Conservation (phyloP, 2,329 filamentous ascomycete genomes). For the Coniochaeta hoffmannii region DNA sequence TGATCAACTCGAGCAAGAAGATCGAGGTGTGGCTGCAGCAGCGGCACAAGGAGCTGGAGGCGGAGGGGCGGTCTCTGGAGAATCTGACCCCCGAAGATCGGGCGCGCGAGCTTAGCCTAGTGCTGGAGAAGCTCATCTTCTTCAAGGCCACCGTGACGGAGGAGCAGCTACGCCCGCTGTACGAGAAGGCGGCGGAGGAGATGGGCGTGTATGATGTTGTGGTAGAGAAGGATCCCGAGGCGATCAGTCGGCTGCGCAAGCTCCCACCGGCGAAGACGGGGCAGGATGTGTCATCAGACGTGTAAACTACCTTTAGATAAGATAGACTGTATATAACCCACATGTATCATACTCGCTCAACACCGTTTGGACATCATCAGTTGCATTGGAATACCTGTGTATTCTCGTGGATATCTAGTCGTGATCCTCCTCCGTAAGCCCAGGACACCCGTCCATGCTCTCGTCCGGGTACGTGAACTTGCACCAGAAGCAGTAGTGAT, state of each 20-base stretch:
- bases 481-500: constrained; percentile 94
- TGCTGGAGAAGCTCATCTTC: constrained; percentile 2
- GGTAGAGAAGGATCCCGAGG: constrained; percentile 9
- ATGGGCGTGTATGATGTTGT: constrained; percentile 21
- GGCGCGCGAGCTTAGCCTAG: constrained; percentile 1
- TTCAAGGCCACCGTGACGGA: constrained; percentile 2
- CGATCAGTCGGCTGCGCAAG: constrained; percentile 7
- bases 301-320: background rate
- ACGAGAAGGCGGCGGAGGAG: constrained; percentile 15
- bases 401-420: constrained; percentile 28
- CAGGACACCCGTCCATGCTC: constrained; percentile 82
- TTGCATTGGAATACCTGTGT: background rate
- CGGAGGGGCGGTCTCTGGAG: constrained; percentile 7
- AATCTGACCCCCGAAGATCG: constrained; percentile 15
- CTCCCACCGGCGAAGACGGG: background rate
- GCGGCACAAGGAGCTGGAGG: constrained; percentile 9
- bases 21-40: constrained; percentile 17
- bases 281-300: background rate
- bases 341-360: background rate
- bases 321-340: background rate
- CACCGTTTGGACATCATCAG: background rate
- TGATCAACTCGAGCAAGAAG: constrained; percentile 17
- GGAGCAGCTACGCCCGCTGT: background rate
- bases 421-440: constrained; percentile 76
- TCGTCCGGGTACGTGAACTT: constrained; percentile 72